A percentile compares a stretch with the other conserved stretches of the same genome.
Evolutionary conservation across 2,329 filamentous ascomycete genomes (phyloP).

Genomic region (Aspergillus aculeatus): DNA sequence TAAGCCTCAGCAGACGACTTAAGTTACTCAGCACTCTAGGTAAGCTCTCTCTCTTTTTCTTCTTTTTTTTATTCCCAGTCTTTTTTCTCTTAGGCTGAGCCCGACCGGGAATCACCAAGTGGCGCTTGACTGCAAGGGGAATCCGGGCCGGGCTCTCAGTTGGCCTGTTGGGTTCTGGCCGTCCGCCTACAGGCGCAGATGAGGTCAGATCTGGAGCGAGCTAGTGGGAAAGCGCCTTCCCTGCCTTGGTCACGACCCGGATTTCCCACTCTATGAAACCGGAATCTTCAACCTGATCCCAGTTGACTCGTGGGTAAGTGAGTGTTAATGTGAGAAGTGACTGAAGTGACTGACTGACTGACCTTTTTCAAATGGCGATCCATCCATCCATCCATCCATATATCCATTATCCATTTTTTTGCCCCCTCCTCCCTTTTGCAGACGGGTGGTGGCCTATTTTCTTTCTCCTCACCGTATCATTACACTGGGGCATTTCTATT

Average conservation of each 20-base stretch:
- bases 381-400: no score
- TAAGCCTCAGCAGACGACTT: no score
- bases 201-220: not conserved
- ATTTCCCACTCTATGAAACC: conserved; percentile 3
- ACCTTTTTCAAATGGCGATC: no score
- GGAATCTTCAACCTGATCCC: not conserved
- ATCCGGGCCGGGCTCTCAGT: not conserved
- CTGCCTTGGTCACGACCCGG: conserved; percentile 7
- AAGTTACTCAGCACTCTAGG: no score
- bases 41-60: no score
- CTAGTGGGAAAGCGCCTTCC: not conserved
- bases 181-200: not conserved
- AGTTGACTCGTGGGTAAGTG: no score
- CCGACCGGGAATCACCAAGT: not conserved
- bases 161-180: not conserved
- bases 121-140: conserved; percentile 4
- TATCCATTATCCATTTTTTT: not conserved
- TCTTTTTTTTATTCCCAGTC: no score
- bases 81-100: not conserved
- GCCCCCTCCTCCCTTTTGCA: not conserved
- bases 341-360: no score
- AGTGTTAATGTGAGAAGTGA: no score
- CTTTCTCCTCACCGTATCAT: not conserved
- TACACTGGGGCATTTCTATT: not conserved
- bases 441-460: not conserved